These are phyloP conservation scores for Huiozyma naganishii DNA, from an alignment of 805 yeast genomes.

Conservation along the genomic window DNA sequence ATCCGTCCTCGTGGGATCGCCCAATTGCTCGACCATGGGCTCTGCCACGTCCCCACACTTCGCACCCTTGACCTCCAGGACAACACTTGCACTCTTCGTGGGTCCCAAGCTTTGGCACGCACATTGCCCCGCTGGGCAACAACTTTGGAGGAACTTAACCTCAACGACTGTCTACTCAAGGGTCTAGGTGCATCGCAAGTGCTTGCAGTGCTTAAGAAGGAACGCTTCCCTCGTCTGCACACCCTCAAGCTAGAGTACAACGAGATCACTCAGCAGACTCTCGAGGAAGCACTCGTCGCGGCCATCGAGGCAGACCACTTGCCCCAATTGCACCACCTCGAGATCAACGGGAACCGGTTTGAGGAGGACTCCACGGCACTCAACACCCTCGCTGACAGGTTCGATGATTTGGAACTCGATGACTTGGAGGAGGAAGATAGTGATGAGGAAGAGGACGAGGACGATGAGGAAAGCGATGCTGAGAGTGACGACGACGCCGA, in stretches of 20 bases:
- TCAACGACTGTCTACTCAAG: slow-evolving; percentile 82
- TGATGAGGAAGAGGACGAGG: slow-evolving; percentile 41
- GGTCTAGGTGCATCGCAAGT: slow-evolving; percentile 59
- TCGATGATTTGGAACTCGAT: slow-evolving; percentile 85
- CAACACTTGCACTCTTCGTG: slow-evolving; percentile 74
- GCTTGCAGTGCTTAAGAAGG: slow-evolving; percentile 37
- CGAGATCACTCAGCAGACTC: slow-evolving; percentile 62
- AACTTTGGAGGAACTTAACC: slow-evolving; percentile 60
- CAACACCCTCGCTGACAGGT: slow-evolving; percentile 47
- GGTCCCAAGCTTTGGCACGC: slow-evolving; percentile 55
- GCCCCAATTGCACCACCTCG: slow-evolving; percentile 53
- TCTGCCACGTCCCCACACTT: slow-evolving; percentile 48
- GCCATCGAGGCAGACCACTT: slow-evolving; percentile 44
- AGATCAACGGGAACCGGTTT: slow-evolving; percentile 87
- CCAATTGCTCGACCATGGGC: slow-evolving; percentile 61
- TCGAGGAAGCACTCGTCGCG: slow-evolving; percentile 40
- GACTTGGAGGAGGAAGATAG: slow-evolving; percentile 78
- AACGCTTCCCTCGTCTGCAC: slow-evolving; percentile 36
- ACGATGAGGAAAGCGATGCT: slow-evolving; percentile 29
- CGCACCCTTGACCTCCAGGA: slow-evolving; percentile 81
- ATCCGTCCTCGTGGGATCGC: slow-evolving; percentile 89
- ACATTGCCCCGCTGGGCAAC: slow-evolving; percentile 52
- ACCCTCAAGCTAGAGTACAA: slow-evolving; percentile 74
- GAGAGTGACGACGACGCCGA: slow-evolving; percentile 34
- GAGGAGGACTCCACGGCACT: slow-evolving; percentile 75